Conservation (phyloP, 73 alveolate genomes). For the Breviolum minutum region DNA sequence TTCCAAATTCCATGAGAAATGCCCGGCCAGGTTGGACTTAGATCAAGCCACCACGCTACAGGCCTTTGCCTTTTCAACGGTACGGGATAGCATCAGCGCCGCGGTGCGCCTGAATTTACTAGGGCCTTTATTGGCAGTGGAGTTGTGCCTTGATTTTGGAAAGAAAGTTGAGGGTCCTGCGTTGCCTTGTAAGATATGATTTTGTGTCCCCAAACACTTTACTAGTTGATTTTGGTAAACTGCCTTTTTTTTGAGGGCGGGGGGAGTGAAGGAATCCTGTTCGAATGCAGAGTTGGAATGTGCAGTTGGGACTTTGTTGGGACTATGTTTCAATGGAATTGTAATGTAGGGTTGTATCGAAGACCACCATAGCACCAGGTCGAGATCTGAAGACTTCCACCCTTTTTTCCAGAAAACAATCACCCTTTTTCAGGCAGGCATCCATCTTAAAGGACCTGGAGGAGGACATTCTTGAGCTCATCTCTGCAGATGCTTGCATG, state of each 20-base stretch:
- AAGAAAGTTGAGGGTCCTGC: background rate
- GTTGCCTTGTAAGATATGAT: background rate
- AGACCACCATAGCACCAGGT: background rate
- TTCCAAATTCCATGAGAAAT: no score
- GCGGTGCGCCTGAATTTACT: conserved; percentile 73
- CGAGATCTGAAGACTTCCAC: no score
- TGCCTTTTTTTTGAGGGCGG: no score
- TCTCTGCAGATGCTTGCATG: background rate
- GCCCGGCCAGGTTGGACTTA: background rate
- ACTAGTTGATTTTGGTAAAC: background rate
- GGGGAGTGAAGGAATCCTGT: no score
- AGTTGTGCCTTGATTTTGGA: background rate
- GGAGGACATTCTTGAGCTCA: background rate
- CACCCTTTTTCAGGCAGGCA: background rate
- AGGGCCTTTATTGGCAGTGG: conserved; percentile 56
- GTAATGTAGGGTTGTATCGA: background rate
- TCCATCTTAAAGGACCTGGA: conserved; percentile 22
- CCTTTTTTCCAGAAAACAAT: no score
- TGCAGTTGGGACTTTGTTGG: background rate
- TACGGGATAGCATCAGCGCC: conserved; percentile 44
- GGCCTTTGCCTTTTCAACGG: conserved; percentile 46
- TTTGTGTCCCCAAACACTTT: no score
- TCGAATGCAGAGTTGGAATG: background rate
- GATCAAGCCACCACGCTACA: background rate
- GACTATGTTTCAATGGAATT: background rate